These are phyloP conservation scores for Lippia alba DNA, from an alignment of 305 asterid species.

Conservation along the genomic window DNA sequence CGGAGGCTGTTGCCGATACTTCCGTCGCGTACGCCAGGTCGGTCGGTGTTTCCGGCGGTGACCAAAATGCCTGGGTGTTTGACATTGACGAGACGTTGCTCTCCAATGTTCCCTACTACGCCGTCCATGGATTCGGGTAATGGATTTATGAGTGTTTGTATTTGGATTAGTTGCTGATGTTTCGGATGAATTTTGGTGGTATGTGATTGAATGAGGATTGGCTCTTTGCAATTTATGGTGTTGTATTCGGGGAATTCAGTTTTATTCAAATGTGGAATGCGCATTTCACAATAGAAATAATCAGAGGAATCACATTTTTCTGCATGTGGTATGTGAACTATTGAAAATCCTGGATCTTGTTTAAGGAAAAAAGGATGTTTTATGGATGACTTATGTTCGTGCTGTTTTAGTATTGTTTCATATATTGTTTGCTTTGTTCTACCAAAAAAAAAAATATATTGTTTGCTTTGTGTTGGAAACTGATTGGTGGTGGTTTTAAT, in stretches of 20 bases:
- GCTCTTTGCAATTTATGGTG: conserved; percentile 11
- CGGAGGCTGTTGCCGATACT: conserved; percentile 64
- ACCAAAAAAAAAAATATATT: too few relatives aligned
- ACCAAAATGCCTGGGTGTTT: conserved; percentile 75
- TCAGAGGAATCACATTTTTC: background rate
- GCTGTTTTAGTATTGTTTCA: too few relatives aligned
- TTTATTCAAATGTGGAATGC: background rate
- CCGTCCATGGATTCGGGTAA: conserved; percentile 71
- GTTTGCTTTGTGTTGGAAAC: too few relatives aligned
- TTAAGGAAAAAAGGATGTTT: too few relatives aligned
- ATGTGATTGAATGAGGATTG: conserved; percentile 4
- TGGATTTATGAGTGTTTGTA: background rate
- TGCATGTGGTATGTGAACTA: too few relatives aligned
- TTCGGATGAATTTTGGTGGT: background rate
- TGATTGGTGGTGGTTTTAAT: too few relatives aligned
- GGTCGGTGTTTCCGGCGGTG: conserved; percentile 44
- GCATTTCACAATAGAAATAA: background rate
- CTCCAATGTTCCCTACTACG: conserved; percentile 69
- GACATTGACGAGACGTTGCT: conserved; percentile 82
- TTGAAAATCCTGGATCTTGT: too few relatives aligned
- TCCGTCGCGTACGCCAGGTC: conserved; percentile 54
- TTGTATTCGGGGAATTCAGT: background rate
- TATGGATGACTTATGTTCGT: too few relatives aligned
- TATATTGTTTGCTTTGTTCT: too few relatives aligned
- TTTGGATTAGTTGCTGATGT: background rate